Percentiles rank a stretch among this genome's conserved stretches.
Evolutionary conservation across 768 basidiomycete species (phyloP).

Genomic region (Chlorophyllum brunneum): DNA sequence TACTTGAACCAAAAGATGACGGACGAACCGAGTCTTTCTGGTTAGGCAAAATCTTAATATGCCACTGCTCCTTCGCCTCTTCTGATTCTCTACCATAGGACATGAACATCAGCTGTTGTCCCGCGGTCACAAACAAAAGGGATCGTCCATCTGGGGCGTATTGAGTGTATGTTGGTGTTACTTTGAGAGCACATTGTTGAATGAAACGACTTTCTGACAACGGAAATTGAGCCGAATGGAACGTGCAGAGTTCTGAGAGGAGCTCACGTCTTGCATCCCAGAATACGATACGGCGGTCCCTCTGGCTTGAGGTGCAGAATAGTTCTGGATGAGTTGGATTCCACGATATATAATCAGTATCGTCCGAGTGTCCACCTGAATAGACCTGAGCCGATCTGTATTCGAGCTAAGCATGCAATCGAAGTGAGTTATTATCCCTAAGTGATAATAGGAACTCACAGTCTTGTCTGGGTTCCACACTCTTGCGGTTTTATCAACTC

Average conservation of each 20-base stretch:
- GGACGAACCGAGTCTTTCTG: conserved; percentile 46
- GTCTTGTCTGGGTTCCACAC: conserved; percentile 80
- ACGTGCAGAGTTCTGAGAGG: not conserved
- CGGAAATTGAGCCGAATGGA: not conserved
- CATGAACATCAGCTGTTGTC: conserved; percentile 59
- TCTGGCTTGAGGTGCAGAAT: conserved; percentile 77
- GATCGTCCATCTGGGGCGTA: conserved; percentile 73
- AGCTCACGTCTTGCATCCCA: conserved; percentile 81
- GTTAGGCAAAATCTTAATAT: conserved; percentile 22
- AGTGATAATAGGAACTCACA: conserved; percentile 35
- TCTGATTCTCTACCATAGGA: conserved; percentile 50
- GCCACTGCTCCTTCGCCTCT: conserved; percentile 45
- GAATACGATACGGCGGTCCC: conserved; percentile 70
- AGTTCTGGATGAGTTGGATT: conserved; percentile 82
- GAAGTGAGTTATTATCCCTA: not conserved
- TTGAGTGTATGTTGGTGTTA: conserved; percentile 58
- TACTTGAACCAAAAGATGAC: too few species aligned
- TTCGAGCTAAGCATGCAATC: conserved; percentile 50
- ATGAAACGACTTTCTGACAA: conserved; percentile 62
- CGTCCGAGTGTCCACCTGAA: conserved; percentile 70
- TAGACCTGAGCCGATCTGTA: conserved; percentile 59
- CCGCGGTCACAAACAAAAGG: conserved; percentile 58
- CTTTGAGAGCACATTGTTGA: conserved; percentile 57
- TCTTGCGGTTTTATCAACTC: conserved; percentile 73
- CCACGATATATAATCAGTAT: conserved; percentile 82